Base-by-base conservation (phyloP, 2,329 filamentous ascomycete species). In the Trichoderma cornu-damae region DNA sequence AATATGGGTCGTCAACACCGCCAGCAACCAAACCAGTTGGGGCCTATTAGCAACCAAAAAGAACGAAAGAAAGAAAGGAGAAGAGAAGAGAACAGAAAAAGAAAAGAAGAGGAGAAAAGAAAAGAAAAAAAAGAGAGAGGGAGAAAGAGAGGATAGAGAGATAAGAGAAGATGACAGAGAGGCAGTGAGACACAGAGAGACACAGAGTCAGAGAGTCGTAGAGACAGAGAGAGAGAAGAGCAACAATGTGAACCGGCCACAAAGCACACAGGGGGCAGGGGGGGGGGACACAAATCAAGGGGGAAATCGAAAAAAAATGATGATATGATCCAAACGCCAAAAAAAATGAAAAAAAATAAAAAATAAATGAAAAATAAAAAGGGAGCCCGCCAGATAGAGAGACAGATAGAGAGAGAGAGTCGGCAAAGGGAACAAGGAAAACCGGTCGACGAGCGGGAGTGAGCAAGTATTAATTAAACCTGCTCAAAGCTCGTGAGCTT, bases 1-100 rank as follows among this genome's bases (percentile, higher is more conserved):
- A 46, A 14, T 7, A 37, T 28, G 22, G 40, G 22, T 24, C 20
- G 26, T 9, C 81, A 82, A 72, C 76, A 80, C 72, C 70, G 78
- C 77, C 75, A 77, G 76, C 75, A 80, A 77, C 79, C 79, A 80
- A 80, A 74, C 77, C 77, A 79, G 78, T 80, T 79, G 77, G 77
- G 22, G 69, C 16, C 16, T 20, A 30, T 73, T 67, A 74, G 64
- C 64, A 71, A 71, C n/a, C n/a, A n/a, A n/a, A n/a, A n/a, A n/a
- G n/a, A n/a, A n/a, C n/a, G n/a, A n/a, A n/a, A n/a, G n/a, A n/a
- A n/a, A n/a, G n/a, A n/a, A n/a, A n/a, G n/a, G n/a, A n/a, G n/a
- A n/a, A n/a, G n/a, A n/a, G n/a, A n/a, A n/a, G n/a, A n/a, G n/a
- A n/a, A n/a, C n/a, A n/a, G n/a, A n/a, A n/a, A n/a, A n/a, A n/a